These are phyloP conservation scores for Paulownia fortunei DNA, from an alignment of 257 asterid genomes.

Conservation along the genomic window DNA sequence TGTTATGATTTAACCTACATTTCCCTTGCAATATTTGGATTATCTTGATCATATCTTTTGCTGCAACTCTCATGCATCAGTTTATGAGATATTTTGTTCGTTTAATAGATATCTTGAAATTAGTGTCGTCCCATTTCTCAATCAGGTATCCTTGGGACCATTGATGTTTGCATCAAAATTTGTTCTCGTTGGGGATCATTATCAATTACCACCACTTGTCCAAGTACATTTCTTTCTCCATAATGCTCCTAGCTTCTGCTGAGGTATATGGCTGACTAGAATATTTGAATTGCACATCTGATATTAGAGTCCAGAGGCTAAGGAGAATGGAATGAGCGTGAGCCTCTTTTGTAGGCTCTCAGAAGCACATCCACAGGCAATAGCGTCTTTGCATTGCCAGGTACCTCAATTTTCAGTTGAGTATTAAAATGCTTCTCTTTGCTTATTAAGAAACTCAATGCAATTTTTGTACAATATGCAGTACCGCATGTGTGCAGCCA, in stretches of 20 bases:
- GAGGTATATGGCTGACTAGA: constrained; percentile 26
- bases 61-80: constrained; percentile 17
- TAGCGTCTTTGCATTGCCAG: constrained; percentile 94
- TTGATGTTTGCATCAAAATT: constrained; percentile 85
- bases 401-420: constrained; percentile 43
- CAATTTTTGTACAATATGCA: constrained; percentile 53
- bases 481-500: constrained; percentile 94
- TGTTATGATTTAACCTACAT: neutral
- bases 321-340: constrained; percentile 85
- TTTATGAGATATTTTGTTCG: constrained; percentile 8
- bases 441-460: constrained; percentile 26
- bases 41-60: constrained; percentile 27
- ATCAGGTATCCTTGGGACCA: constrained; percentile 94
- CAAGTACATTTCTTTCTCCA: constrained; percentile 60
- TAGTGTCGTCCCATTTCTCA: constrained; percentile 23
- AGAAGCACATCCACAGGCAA: constrained; percentile 97
- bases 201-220: constrained; percentile 97
- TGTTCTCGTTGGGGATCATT: constrained; percentile 99
- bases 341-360: constrained; percentile 97
- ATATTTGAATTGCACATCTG: constrained; percentile 34
- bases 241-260: constrained; percentile 30
- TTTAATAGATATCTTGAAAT: constrained; percentile 22
- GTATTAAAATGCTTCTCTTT: constrained; percentile 5
- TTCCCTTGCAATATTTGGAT: constrained; percentile 16
- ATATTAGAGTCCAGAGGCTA: constrained; percentile 89